Evolutionary conservation across 1,284 basidiomycete genomes (phyloP).

Genomic region (Lignosus rhinocerotis): DNA sequence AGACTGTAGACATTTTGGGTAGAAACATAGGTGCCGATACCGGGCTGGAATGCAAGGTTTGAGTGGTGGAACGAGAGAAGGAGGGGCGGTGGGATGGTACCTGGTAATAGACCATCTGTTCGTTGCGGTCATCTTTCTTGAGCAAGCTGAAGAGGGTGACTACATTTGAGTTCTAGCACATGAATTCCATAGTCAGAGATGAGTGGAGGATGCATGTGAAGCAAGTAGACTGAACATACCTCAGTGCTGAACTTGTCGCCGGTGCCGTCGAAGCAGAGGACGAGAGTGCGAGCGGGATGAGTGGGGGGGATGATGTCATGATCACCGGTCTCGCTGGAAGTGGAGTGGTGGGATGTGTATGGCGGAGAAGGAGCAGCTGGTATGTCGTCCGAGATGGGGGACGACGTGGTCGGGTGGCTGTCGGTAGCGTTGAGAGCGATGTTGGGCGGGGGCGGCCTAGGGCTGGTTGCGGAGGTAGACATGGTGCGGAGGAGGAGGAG

Average conservation of each 20-base stretch:
- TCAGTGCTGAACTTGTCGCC: conserved; percentile 56
- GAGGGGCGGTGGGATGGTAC: conserved; percentile 29
- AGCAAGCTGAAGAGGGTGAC: conserved; percentile 57
- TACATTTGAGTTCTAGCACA: conserved; percentile 57
- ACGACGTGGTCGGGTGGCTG: neutral
- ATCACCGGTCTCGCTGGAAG: conserved; percentile 20
- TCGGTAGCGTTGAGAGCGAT: neutral
- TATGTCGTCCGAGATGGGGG: conserved; percentile 9
- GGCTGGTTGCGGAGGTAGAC: neutral
- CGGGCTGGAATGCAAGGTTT: conserved; percentile 37
- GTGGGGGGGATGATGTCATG: conserved; percentile 33
- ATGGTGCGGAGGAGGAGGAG: neutral
- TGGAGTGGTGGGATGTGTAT: conserved; percentile 3
- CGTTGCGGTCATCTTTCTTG: conserved; percentile 48
- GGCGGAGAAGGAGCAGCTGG: conserved; percentile 1
- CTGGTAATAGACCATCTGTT: conserved; percentile 67
- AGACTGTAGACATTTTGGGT: conserved; percentile 45
- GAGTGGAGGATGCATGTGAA: neutral
- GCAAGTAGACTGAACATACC: conserved; percentile 42
- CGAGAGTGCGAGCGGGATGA: conserved; percentile 38
- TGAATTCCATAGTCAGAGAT: neutral
- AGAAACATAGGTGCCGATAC: conserved; percentile 53
- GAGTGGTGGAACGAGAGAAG: too few relatives aligned
- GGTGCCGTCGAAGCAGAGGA: conserved; percentile 62
- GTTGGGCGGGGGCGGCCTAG: neutral